phyloP scores from a whole-genome alignment of 2,329 filamentous ascomycete species.

The Sporothrix brasiliensis region DNA sequence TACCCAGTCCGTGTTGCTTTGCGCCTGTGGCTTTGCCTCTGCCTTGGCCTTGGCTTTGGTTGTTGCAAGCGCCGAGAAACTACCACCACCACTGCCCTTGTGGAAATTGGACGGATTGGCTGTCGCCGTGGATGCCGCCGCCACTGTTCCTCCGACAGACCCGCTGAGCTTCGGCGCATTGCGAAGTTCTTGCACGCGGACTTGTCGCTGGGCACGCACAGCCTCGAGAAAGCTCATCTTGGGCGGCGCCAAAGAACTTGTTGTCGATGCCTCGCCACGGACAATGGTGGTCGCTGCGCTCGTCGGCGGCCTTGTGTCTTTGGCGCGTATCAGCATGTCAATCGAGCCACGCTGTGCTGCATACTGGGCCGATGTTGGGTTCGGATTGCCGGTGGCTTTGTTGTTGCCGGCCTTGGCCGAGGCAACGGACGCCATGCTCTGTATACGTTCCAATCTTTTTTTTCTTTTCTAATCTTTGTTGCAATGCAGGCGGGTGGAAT shows the following conservation, averaged over 20 bases:
- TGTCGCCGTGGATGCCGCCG: conserved; percentile 3
- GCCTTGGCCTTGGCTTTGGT: not conserved
- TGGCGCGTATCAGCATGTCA: conserved; percentile 30
- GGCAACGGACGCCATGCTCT: conserved; percentile 22
- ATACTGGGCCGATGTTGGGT: conserved; percentile 29
- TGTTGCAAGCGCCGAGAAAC: conserved; percentile 10
- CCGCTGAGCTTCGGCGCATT: not conserved
- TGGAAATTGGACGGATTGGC: conserved; percentile 17
- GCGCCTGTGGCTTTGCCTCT: not conserved
- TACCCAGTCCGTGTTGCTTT: conserved; percentile 5
- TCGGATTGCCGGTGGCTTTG: conserved; percentile 27
- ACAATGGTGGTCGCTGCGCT: not conserved
- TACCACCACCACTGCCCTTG: conserved; percentile 13
- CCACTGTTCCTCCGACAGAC: not conserved
- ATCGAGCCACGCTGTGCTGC: conserved; percentile 30
- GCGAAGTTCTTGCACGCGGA: not conserved
- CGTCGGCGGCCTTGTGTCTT: conserved; percentile 14
- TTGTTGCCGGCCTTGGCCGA: conserved; percentile 17
- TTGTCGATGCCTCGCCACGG: conserved; percentile 1
- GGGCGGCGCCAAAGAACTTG: not conserved
- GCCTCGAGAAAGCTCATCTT: conserved; percentile 31
- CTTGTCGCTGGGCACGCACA: conserved; percentile 30
- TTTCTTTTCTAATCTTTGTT: not conserved
- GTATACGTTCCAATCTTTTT: not conserved
- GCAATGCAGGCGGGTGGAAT: not conserved